phyloP scores from a whole-genome alignment of 768 basidiomycete species.

The Saitozyma podzolica region DNA sequence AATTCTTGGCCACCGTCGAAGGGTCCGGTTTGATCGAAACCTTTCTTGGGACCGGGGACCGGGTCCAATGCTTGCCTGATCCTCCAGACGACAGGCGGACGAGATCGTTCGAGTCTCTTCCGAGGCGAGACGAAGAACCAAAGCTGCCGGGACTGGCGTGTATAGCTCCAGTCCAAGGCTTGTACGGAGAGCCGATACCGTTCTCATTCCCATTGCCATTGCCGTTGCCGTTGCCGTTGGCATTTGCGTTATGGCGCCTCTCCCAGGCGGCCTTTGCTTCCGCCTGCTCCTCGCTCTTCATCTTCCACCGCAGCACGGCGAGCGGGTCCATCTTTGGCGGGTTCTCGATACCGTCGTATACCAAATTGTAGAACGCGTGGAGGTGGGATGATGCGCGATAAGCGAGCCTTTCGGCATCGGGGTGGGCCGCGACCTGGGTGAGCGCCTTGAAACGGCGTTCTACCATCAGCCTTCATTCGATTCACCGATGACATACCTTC shows the following conservation, averaged over 20 bases:
- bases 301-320: conserved; percentile 39
- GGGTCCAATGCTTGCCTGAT: conserved; percentile 1
- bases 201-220: too few relatives aligned
- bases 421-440: conserved; percentile 44
- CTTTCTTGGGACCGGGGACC: not conserved
- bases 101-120: conserved; percentile 13
- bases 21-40: not conserved
- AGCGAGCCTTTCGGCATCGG: conserved; percentile 27
- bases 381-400: conserved; percentile 32
- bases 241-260: too few relatives aligned
- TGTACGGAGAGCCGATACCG: too few relatives aligned
- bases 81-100: conserved; percentile 8
- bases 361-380: conserved; percentile 35
- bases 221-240: too few relatives aligned
- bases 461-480: conserved; percentile 11
- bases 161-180: too few relatives aligned
- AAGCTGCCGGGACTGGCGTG: too few relatives aligned
- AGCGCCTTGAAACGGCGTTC: conserved; percentile 39
- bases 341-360: conserved; percentile 41
- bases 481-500: conserved; percentile 26
- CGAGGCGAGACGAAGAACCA: too few relatives aligned
- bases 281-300: conserved; percentile 28
- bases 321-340: conserved; percentile 40
- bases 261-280: too few relatives aligned
- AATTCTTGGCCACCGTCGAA: conserved; percentile 7